Base-by-base conservation (phyloP, 768 basidiomycete genomes). In the Cystofilobasidium capitatum region DNA sequence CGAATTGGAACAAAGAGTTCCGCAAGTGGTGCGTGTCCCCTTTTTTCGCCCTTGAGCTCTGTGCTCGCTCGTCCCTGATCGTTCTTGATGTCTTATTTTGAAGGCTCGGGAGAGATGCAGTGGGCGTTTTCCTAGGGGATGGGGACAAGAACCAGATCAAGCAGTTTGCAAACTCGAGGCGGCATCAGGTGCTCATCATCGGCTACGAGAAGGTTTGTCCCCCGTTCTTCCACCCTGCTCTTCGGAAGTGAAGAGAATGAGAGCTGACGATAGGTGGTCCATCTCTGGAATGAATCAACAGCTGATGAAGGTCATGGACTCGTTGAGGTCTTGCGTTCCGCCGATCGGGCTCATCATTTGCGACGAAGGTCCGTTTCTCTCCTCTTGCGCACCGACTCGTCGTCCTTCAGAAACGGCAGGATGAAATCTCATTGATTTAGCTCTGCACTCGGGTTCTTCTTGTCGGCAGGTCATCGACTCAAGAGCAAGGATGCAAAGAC, bases 1-100 rank as follows among this genome's bases (percentile, higher is more conserved):
- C 94, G 86, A 98, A 97, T 74, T 99, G 96, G 96, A 87, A 85
- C 75, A 86, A 85, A 47, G 96, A 99, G 76, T 91, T 99, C 74
- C 82, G 87, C 72, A 98, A 98, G 79, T 99, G 96, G 93, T 85
- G 79, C 36, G 62, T 64, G 6, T 22, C 9, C 1, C 39, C 24
- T 59, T n/a, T 24, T 29, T 60, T 26, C 36, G 9, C 13, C 7
- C 22, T 29, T 4, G 22, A n/a, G n/a, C n/a, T n/a, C n/a, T n/a
- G n/a, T n/a, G n/a, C n/a, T n/a, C n/a, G n/a, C n/a, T n/a, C 7
- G 10, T 45, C 42, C 39, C 35, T 20, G 37, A 47, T 55, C 44
- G 20, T 54, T 54, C 26, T n/a, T n/a, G n/a, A n/a, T n/a, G n/a
- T n/a, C n/a, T n/a, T n/a, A 33, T 14, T 29, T 47, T 31, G 7